phyloP scores from a whole-genome alignment of 768 basidiomycete genomes.

The Clathrus columnatus region DNA sequence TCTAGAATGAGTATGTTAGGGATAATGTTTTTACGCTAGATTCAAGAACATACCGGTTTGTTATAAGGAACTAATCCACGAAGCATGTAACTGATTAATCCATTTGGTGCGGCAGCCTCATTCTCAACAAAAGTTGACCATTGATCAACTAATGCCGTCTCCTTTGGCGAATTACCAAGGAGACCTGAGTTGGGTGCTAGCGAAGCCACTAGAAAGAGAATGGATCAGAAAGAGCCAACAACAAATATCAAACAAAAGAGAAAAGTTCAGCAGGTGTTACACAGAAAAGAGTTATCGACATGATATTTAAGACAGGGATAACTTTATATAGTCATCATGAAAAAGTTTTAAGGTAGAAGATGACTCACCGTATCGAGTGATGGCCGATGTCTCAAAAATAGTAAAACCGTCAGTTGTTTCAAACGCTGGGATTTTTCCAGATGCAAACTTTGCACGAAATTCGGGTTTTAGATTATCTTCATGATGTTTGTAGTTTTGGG shows the following conservation, averaged over 20 bases:
- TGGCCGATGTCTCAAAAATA: constrained; percentile 68
- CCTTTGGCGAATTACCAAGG: constrained; percentile 54
- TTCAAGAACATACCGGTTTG: constrained; percentile 56
- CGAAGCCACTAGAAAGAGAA: constrained; percentile 54
- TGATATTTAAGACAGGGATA: constrained; percentile 62
- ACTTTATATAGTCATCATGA: constrained; percentile 47
- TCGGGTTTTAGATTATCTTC: constrained; percentile 65
- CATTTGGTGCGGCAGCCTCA: constrained; percentile 41
- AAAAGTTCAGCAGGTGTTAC: constrained; percentile 20
- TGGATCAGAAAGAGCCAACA: no score
- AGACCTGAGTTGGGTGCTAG: constrained; percentile 74
- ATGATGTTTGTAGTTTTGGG: constrained; percentile 46
- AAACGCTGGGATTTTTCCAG: constrained; percentile 78
- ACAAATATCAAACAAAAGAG: constrained; percentile 10
- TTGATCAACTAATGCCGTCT: constrained; percentile 72
- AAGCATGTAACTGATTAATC: constrained; percentile 35
- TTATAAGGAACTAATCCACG: constrained; percentile 56
- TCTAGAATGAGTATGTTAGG: constrained; percentile 28
- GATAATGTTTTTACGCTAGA: neutral
- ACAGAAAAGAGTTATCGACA: constrained; percentile 48
- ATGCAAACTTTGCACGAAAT: constrained; percentile 66
- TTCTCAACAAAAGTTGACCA: constrained; percentile 72
- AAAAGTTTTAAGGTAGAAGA: constrained; percentile 16
- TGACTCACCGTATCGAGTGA: constrained; percentile 83
- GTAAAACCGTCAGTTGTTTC: constrained; percentile 70